Conservation (phyloP, 208 protist genomes). For the Acanthamoeba rhysodes region DNA sequence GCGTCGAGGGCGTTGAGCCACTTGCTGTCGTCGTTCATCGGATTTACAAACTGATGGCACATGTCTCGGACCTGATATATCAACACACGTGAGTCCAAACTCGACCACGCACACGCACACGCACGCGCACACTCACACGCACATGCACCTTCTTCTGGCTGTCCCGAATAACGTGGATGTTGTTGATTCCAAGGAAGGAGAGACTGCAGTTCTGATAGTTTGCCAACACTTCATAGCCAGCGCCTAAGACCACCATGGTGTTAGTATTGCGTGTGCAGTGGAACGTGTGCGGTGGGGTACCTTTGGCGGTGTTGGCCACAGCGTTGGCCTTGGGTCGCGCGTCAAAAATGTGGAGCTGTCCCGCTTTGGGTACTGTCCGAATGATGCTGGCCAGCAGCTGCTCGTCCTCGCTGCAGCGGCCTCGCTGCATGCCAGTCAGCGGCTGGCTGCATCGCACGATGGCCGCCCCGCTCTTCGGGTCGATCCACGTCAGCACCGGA, state of each 20-base stretch:
- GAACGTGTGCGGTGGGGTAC: not conserved
- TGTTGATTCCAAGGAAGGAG: conserved; percentile 93
- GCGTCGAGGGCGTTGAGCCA: conserved; percentile 61
- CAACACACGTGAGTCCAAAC: not conserved
- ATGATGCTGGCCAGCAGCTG: conserved; percentile 55
- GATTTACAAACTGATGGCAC: conserved; percentile 47
- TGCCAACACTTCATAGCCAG: conserved; percentile 62
- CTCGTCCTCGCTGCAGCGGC: conserved; percentile 45
- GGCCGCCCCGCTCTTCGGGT: conserved; percentile 22
- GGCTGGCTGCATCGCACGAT: conserved; percentile 75
- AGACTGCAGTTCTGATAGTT: conserved; percentile 89
- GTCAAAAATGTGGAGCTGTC: conserved; percentile 64
- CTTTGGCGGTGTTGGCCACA: conserved; percentile 73
- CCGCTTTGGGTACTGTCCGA: conserved; percentile 7
- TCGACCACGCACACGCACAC: too few species aligned
- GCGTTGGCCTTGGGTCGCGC: conserved; percentile 75
- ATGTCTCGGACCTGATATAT: not conserved
- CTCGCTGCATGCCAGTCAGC: conserved; percentile 57
- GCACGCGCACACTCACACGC: too few species aligned
- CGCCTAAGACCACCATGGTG: not conserved
- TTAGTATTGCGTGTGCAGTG: too few species aligned
- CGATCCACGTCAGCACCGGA: conserved; percentile 72
- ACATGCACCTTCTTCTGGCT: conserved; percentile 47
- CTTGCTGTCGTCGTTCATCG: conserved; percentile 45
- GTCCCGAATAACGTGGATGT: conserved; percentile 91